Conservation (phyloP, 257 asterid genomes). For the Ligustrum vulgare region DNA sequence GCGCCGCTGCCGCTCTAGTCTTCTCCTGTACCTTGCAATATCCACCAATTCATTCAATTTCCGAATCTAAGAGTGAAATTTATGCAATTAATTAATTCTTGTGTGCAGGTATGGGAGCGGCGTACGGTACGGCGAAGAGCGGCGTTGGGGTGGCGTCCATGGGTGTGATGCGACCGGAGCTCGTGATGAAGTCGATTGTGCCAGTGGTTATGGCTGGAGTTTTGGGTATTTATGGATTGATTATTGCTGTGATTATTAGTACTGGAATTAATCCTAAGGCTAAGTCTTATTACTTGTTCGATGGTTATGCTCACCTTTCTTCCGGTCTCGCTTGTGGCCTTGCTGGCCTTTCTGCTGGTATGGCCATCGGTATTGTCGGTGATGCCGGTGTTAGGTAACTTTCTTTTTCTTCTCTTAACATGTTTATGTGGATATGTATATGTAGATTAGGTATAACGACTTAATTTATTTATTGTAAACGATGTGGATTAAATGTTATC, state of each 20-base stretch:
- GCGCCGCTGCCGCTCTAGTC: constrained; percentile 76
- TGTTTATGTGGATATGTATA: neutral
- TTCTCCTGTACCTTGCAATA: constrained; percentile 54
- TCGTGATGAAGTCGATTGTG: constrained; percentile 71
- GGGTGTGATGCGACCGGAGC: constrained; percentile 11
- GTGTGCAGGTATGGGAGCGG: neutral
- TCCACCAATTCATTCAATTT: neutral
- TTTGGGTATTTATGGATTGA: constrained; percentile 64
- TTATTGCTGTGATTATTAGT: constrained; percentile 65
- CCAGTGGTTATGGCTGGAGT: constrained; percentile 82
- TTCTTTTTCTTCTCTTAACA: neutral
- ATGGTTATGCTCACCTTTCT: constrained; percentile 66
- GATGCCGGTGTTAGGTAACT: constrained; percentile 67
- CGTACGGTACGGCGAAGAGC: constrained; percentile 9
- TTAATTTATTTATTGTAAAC: neutral
- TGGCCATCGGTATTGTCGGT: constrained; percentile 73
- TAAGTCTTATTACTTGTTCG: constrained; percentile 60
- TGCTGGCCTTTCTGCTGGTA: constrained; percentile 72
- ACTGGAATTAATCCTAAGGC: constrained; percentile 76
- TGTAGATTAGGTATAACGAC: neutral
- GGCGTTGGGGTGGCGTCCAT: constrained; percentile 5
- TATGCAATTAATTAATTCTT: neutral
- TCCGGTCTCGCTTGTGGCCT: constrained; percentile 72
- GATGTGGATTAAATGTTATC: too few species aligned
- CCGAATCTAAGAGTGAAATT: constrained; percentile 34